Conservation (phyloP, 2,329 filamentous ascomycete genomes). For the Colletotrichum echinochloae region DNA sequence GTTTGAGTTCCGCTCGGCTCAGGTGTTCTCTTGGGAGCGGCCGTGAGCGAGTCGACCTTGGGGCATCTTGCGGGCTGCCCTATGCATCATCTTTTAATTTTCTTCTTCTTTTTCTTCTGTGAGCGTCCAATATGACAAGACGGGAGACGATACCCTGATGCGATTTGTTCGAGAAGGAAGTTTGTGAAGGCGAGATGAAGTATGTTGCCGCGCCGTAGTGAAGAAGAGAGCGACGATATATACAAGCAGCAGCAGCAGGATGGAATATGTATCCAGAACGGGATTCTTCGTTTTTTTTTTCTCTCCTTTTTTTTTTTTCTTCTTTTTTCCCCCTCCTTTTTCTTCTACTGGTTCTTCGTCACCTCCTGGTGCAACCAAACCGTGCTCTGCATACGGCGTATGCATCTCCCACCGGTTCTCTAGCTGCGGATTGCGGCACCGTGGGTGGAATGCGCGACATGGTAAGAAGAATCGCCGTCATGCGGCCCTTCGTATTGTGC, state of each 20-base stretch:
- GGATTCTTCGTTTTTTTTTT: background rate
- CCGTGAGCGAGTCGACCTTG: background rate
- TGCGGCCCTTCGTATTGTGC: background rate
- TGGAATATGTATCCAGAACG: too few species aligned
- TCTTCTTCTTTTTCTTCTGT: background rate
- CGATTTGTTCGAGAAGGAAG: background rate
- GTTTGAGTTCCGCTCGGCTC: slow-evolving; percentile 9
- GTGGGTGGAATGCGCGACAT: background rate
- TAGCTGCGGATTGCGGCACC: background rate
- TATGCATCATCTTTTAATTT: background rate
- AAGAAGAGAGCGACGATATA: background rate
- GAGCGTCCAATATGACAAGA: background rate
- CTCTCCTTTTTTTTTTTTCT: background rate
- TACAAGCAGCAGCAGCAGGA: background rate
- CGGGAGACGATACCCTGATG: background rate
- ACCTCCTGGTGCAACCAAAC: background rate
- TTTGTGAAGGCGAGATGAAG: background rate
- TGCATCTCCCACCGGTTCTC: background rate
- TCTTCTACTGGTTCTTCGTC: too few species aligned
- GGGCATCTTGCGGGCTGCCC: background rate
- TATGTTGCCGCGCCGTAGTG: background rate
- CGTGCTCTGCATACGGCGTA: background rate
- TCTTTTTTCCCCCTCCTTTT: too few species aligned
- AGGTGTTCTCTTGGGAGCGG: background rate
- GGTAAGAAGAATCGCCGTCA: background rate